These are phyloP conservation scores for sweet orange (Citrus sinensis) DNA, from an alignment of 345 rosid species.

Conservation along the genomic window DVS_A1.0 CM039163.1:2596501-2597000, in stretches of 20 bases:
- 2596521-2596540: neutral
- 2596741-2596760: slow-evolving; percentile 8
- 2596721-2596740: slow-evolving; percentile 26
- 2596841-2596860: neutral
- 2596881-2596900: neutral
- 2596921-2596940: too few species aligned
- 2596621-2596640: slow-evolving; percentile 48
- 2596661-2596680: slow-evolving; percentile 17
- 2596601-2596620: slow-evolving; percentile 26
- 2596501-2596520: neutral
- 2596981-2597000: neutral
- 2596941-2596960: too few species aligned
- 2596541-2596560: neutral
- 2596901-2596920: too few species aligned
- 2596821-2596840: neutral
- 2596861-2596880: neutral
- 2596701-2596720: slow-evolving; percentile 30
- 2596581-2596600: slow-evolving; percentile 48
- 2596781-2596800: slow-evolving; percentile 55
- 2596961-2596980: neutral
- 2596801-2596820: slow-evolving; percentile 19
- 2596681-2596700: slow-evolving; percentile 21
- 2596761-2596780: slow-evolving; percentile 14
- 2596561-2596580: slow-evolving; percentile 1
- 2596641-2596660: slow-evolving; percentile 13